Conservation (phyloP, 2,329 filamentous ascomycete genomes). For the Cladosporium sp. region DNA sequence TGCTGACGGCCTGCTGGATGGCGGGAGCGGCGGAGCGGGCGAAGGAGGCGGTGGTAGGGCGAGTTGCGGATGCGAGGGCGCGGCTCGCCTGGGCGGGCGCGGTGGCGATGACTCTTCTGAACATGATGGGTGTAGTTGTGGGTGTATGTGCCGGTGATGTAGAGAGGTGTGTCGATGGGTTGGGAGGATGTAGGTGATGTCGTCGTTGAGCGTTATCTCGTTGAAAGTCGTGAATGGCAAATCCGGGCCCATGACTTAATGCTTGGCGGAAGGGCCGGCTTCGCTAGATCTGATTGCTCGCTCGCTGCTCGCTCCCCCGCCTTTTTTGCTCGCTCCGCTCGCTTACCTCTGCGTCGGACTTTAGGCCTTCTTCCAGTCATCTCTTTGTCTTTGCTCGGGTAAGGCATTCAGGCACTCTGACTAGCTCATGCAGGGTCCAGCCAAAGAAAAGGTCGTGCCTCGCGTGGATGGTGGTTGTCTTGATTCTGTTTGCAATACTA, state of each 20-base stretch:
- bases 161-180: not conserved
- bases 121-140: conserved; percentile 42
- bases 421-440: no score
- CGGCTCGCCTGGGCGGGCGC: conserved; percentile 51
- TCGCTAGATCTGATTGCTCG: not conserved
- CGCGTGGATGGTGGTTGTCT: no score
- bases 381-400: not conserved
- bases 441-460: no score
- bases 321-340: no score
- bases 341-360: not conserved
- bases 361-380: not conserved
- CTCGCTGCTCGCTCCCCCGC: no score
- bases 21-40: conserved; percentile 39
- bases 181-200: conserved; percentile 4
- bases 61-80: conserved; percentile 45
- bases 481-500: no score
- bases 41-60: conserved; percentile 43
- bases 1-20: conserved; percentile 31
- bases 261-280: not conserved
- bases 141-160: not conserved
- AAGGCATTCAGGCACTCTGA: no score
- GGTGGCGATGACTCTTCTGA: conserved; percentile 52
- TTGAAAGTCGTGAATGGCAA: conserved; percentile 2
- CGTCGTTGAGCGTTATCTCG: conserved; percentile 5
- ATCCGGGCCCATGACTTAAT: not conserved